Evolutionary conservation across 2,329 filamentous ascomycete genomes (phyloP), one percentile per base, ranked within the genome.

Genomic region (Xylariaceae sp.): DNA sequence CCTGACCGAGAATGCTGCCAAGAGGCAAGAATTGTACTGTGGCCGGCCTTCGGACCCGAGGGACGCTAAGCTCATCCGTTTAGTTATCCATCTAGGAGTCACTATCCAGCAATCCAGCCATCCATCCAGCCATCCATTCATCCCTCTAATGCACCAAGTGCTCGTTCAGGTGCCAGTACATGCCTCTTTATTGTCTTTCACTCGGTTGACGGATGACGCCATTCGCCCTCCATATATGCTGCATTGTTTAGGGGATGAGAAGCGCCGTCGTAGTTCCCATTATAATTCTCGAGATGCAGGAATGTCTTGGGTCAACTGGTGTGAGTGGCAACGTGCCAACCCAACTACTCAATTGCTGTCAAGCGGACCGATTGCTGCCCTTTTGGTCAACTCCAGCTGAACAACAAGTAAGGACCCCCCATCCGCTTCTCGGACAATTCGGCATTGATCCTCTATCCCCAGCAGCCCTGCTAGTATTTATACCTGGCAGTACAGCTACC

Each of bases 31-130:
- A 47, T 40, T 34, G 44, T 44, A 47, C 47, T 49, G 40, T 41
- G 46, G 40, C 47, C 47, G 12, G 44, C 45, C 51, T 43, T 59
- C 56, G 56, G 56, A 51, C 50, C 53, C 56, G 56, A 59, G 35
- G 54, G 49, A 49, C 29, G 27, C 26, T 37, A 50, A 29, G 32
- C 8, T 50, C 35, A 31, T 53, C 42, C 39, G 47, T 19, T 19
- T 19, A 19, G 42, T 47, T 50, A 43, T 54, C 44, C 49, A 46
- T 54, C 48, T 51, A 40, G 54, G 54, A 51, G 41, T 47, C 39
- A 31, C 39, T 48, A 51, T 51, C 37, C 19, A 19, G 19, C 19
- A 19, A 19, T 19, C 19, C 19, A 19, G 19, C 19, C 19, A 19
- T 19, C 19, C 19, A 19, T 19, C 19, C 19, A 19, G 19, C 19